These are phyloP conservation scores for Trametes elegans DNA, from an alignment of 768 basidiomycete species.

Conservation along the genomic window DNA sequence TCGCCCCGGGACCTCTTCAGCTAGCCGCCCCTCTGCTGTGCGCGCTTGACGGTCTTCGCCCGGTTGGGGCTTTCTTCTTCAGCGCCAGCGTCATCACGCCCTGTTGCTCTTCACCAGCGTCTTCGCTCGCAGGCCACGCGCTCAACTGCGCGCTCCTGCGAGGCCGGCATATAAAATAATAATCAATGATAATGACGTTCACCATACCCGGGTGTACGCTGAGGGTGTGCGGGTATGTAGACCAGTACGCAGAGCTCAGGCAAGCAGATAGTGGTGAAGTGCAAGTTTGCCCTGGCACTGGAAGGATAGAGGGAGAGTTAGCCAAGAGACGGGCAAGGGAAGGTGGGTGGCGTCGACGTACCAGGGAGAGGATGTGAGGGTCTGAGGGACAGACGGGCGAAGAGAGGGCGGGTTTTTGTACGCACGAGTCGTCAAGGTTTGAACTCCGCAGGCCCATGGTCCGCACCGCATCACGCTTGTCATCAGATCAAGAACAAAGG, in stretches of 20 bases:
- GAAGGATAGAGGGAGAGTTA: not conserved
- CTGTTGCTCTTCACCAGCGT: conserved; percentile 8
- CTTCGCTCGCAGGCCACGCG: not conserved
- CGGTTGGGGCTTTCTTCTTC: conserved; percentile 1
- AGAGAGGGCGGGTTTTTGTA: not conserved
- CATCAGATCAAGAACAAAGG: conserved; percentile 17
- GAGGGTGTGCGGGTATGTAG: not conserved
- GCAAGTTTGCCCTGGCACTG: not conserved
- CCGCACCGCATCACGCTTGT: not conserved
- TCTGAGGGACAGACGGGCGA: not conserved
- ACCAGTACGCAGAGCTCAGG: not conserved
- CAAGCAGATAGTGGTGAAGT: not conserved
- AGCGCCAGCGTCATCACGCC: conserved; percentile 7
- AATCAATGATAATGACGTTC: not conserved
- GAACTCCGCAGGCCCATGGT: conserved; percentile 4
- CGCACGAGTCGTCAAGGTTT: not conserved
- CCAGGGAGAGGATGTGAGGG: not conserved
- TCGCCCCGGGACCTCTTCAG: conserved; percentile 12
- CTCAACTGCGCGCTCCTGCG: conserved; percentile 3
- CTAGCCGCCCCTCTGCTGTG: conserved; percentile 13
- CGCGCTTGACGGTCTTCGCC: conserved; percentile 7
- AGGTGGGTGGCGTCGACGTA: too few species aligned
- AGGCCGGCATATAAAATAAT: not conserved
- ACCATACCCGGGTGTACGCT: not conserved
- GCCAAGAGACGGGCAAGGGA: not conserved